Conservation (phyloP, 1,284 basidiomycete species). For the Neonothopanus nambi region DNA sequence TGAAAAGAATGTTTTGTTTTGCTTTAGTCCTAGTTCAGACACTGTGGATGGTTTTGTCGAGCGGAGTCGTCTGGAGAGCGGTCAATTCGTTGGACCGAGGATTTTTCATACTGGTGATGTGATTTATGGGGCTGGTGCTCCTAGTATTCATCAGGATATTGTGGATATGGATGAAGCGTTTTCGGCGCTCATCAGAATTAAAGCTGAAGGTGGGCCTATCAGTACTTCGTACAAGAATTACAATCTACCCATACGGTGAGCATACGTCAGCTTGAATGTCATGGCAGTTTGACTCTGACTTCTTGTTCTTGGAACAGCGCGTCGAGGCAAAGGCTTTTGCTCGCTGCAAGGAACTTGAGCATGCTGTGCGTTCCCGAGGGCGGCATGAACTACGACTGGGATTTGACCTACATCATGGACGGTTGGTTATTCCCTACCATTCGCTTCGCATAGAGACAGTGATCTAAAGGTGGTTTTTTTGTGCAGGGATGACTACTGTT, state of each 20-base stretch:
- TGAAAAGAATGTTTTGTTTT: not conserved
- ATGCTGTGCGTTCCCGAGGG: conserved; percentile 78
- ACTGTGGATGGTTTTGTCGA: conserved; percentile 64
- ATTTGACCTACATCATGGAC: conserved; percentile 71
- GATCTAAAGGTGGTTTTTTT: not conserved
- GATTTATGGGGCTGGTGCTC: conserved; percentile 61
- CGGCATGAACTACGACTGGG: conserved; percentile 78
- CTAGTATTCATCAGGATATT: conserved; percentile 58
- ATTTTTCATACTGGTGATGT: conserved; percentile 68
- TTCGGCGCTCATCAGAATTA: conserved; percentile 64
- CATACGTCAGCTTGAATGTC: not conserved
- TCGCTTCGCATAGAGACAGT: too few relatives aligned
- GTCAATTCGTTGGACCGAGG: conserved; percentile 64
- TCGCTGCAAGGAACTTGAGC: conserved; percentile 57
- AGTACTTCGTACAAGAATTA: conserved; percentile 79
- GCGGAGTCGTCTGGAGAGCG: conserved; percentile 65
- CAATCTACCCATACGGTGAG: conserved; percentile 63
- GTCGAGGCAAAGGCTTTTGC: conserved; percentile 64
- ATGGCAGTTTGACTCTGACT: not conserved
- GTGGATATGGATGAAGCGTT: conserved; percentile 61
- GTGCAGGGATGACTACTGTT: conserved; percentile 77
- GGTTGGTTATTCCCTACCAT: conserved; percentile 38
- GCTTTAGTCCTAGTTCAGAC: conserved; percentile 58
- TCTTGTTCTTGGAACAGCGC: conserved; percentile 39
- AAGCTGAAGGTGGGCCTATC: conserved; percentile 66